Percentiles rank a stretch among this genome's conserved stretches.
These are phyloP conservation scores for Chondrostereum purpureum DNA, from an alignment of 1,284 basidiomycete genomes.

Conservation along the genomic window DNA sequence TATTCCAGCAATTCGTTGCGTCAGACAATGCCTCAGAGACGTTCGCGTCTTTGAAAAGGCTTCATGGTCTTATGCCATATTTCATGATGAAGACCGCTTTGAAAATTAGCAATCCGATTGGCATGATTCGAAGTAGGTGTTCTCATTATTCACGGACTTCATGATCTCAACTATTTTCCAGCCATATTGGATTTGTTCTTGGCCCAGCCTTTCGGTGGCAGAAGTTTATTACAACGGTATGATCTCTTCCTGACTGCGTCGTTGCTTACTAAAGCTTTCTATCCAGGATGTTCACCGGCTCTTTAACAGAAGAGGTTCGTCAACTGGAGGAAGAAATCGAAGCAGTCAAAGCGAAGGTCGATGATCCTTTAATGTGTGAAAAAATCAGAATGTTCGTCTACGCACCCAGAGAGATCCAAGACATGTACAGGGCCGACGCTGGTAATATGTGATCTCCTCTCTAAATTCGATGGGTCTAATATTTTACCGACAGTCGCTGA, in stretches of 20 bases:
- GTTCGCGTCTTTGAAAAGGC: conserved; percentile 82
- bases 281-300: conserved; percentile 88
- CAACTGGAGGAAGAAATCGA: conserved; percentile 82
- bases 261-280: neutral
- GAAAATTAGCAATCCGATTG: conserved; percentile 91
- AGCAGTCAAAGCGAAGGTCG: conserved; percentile 77
- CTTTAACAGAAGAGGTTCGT: conserved; percentile 84
- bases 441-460: conserved; percentile 34
- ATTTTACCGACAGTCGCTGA: conserved; percentile 47
- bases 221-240: conserved; percentile 83
- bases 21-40: conserved; percentile 90
- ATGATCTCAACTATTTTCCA: conserved; percentile 13
- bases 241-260: conserved; percentile 7
- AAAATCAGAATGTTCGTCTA: conserved; percentile 86
- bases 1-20: conserved; percentile 93
- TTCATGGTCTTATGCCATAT: conserved; percentile 97
- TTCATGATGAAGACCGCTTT: conserved; percentile 91
- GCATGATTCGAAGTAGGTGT: conserved; percentile 76
- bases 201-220: conserved; percentile 95
- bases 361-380: conserved; percentile 82
- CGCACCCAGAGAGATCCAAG: conserved; percentile 84
- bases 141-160: conserved; percentile 6
- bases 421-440: conserved; percentile 74
- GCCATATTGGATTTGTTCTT: conserved; percentile 91
- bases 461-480: conserved; percentile 1